Conservation (phyloP, 805 yeast genomes). For the Candida jianshihensis region DNA sequence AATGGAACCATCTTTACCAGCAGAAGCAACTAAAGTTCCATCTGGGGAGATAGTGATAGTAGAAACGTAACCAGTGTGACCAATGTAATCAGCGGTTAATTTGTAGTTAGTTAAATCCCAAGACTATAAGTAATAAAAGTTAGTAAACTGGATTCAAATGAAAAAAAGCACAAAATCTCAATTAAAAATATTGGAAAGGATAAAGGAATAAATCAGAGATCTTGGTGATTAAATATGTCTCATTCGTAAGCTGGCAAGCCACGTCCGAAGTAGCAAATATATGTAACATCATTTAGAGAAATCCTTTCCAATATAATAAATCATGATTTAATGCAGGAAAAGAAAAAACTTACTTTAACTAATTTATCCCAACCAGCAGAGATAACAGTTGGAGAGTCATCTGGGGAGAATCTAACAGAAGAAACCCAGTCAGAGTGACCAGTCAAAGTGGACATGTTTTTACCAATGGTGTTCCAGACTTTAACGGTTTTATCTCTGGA, state of each 20-base stretch:
- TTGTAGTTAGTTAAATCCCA: slow-evolving; percentile 87
- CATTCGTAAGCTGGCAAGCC: slow-evolving; percentile 65
- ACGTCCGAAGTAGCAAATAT: slow-evolving; percentile 99
- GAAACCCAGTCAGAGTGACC: slow-evolving; percentile 99
- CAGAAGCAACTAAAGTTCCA: slow-evolving; percentile 98
- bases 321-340: no score
- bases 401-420: slow-evolving; percentile 94
- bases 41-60: slow-evolving; percentile 98
- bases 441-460: slow-evolving; percentile 87
- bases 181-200: slow-evolving; percentile 1
- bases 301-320: neutral
- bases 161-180: neutral
- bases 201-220: slow-evolving; percentile 69
- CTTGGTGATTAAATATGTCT: slow-evolving; percentile 97
- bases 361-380: slow-evolving; percentile 99
- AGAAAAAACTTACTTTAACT: slow-evolving; percentile 82
- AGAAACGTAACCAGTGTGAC: slow-evolving; percentile 99
- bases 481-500: slow-evolving; percentile 98
- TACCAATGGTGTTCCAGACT: slow-evolving; percentile 99
- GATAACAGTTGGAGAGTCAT: slow-evolving; percentile 68
- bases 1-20: slow-evolving; percentile 99
- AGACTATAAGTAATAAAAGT: slow-evolving; percentile 42
- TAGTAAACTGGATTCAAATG: neutral
- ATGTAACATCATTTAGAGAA: slow-evolving; percentile 57
- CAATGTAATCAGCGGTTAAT: slow-evolving; percentile 92